These are phyloP conservation scores for Phylloporus sp. DNA, from an alignment of 768 basidiomycete species.

Conservation along the genomic window DNA sequence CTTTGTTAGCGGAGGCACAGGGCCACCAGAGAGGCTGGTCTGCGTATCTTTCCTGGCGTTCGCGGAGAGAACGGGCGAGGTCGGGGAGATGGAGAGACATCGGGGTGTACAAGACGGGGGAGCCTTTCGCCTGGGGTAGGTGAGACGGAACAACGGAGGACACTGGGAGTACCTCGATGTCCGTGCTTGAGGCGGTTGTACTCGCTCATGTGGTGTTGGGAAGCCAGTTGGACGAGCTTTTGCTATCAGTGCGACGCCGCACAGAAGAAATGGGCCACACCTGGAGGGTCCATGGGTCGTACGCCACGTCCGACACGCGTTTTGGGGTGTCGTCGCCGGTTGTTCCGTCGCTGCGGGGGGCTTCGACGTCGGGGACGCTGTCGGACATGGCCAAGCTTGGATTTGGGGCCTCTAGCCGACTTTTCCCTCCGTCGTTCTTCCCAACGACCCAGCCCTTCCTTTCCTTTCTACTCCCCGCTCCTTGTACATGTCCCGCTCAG, in stretches of 20 bases:
- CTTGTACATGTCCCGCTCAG: constrained; percentile 19
- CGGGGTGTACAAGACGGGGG: constrained; percentile 55
- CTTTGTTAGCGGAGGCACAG: constrained; percentile 14
- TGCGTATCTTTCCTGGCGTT: constrained; percentile 43
- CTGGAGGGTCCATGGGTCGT: constrained; percentile 23
- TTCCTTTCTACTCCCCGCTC: background rate
- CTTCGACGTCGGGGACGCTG: constrained; percentile 2
- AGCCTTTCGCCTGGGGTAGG: constrained; percentile 37
- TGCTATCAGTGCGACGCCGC: constrained; percentile 1
- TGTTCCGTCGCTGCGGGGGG: too few relatives aligned
- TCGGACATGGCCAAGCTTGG: constrained; percentile 7
- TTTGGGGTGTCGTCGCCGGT: too few relatives aligned
- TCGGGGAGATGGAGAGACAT: constrained; percentile 61
- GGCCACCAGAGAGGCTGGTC: constrained; percentile 49
- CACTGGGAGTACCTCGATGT: constrained; percentile 24
- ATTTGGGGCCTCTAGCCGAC: background rate
- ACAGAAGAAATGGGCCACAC: constrained; percentile 2
- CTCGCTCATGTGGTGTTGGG: constrained; percentile 70
- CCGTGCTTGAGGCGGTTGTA: constrained; percentile 72
- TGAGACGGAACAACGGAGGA: background rate
- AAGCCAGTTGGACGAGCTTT: constrained; percentile 57
- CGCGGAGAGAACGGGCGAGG: constrained; percentile 49
- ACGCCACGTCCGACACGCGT: too few relatives aligned
- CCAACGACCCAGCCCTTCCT: background rate
- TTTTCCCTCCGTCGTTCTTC: too few relatives aligned